Evolutionary conservation across 2,329 filamentous ascomycete genomes (phyloP).

Genomic region (Neopestalotiopsis clavispora): DNA sequence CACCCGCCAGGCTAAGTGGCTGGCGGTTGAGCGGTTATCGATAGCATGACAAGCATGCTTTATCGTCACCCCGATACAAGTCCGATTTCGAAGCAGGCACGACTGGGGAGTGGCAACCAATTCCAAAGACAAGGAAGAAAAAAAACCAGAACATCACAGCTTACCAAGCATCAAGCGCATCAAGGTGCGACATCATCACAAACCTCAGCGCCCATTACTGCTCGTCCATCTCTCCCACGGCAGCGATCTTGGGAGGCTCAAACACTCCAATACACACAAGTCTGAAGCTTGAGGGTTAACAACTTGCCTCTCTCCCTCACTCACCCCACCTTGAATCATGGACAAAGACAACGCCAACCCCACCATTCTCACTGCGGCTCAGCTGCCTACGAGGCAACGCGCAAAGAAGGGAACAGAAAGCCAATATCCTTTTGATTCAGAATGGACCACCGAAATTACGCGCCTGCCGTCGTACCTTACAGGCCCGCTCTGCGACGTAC

Average conservation of each 20-base stretch:
- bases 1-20: too few relatives aligned
- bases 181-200: too few relatives aligned
- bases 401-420: slow-evolving; percentile 54
- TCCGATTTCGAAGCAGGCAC: not conserved
- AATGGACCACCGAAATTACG: slow-evolving; percentile 52
- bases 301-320: not conserved
- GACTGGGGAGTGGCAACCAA: slow-evolving; percentile 4
- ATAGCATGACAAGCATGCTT: not conserved
- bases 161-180: not conserved
- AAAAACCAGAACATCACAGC: not conserved
- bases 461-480: slow-evolving; percentile 50
- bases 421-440: slow-evolving; percentile 51
- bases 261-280: not conserved
- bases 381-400: slow-evolving; percentile 78
- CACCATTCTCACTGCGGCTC: slow-evolving; percentile 84
- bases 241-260: not conserved
- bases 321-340: slow-evolving; percentile 32
- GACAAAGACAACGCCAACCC: slow-evolving; percentile 82
- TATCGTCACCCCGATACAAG: not conserved
- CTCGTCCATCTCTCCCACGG: not conserved
- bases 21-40: not conserved
- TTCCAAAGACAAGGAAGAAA: not conserved
- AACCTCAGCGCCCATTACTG: not conserved
- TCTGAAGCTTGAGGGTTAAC: not conserved
- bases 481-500: slow-evolving; percentile 43